Evolutionary conservation across 225 moss, liverwort and hornwort species (phyloP).

Genomic region (Bryum argenteum): DNA sequence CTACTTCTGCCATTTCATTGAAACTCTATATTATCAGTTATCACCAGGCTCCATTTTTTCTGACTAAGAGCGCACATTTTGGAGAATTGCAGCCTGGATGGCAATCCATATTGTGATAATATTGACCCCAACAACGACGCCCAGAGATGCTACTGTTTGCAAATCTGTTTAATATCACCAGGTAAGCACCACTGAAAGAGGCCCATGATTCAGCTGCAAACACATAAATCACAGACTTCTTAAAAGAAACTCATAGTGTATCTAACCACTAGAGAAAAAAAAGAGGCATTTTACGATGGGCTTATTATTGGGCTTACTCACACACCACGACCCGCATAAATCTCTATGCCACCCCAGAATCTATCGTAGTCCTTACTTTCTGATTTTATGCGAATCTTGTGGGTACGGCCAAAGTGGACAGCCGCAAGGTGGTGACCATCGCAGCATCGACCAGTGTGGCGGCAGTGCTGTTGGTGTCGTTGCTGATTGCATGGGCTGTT

Average conservation of each 20-base stretch:
- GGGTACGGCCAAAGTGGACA: background rate
- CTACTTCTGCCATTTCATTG: no score
- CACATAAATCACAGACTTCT: no score
- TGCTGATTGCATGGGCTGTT: background rate
- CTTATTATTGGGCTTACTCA: no score
- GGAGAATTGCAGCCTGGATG: background rate
- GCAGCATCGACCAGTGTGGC: background rate
- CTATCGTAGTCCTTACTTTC: no score
- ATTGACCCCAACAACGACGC: background rate
- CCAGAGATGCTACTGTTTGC: slow-evolving; percentile 4
- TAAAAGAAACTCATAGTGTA: no score
- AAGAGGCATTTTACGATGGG: no score
- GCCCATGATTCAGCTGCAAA: background rate
- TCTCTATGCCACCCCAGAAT: no score
- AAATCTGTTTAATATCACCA: background rate
- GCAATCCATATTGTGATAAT: background rate
- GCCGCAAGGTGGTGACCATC: background rate
- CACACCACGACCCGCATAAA: no score
- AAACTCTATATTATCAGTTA: no score
- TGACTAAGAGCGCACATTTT: background rate
- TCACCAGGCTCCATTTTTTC: background rate
- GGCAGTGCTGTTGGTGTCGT: background rate
- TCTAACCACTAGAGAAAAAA: no score
- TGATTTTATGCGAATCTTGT: no score
- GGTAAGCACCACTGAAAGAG: background rate